A percentile compares a stretch with the other conserved stretches of the same genome.
Conservation (phyloP, 202 grass and related monocot genomes). For the Bolboschoenoplectus hybrid region DNA sequence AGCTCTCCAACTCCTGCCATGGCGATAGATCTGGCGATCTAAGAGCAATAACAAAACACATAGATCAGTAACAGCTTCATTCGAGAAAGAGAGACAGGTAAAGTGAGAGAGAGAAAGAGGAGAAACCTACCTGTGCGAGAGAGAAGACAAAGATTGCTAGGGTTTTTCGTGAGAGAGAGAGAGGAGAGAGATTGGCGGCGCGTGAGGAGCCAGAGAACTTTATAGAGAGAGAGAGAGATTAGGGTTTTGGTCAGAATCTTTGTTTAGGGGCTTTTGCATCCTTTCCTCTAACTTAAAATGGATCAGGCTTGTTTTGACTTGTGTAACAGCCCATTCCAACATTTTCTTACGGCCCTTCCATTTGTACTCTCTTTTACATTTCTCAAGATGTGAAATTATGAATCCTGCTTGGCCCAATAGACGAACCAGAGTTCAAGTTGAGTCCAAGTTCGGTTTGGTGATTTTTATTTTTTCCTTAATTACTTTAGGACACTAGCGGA, state of each 20-base stretch:
- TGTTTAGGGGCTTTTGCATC: not conserved
- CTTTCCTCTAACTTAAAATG: not conserved
- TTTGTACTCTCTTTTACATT: not conserved
- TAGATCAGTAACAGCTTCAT: not conserved
- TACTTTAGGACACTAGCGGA: no score
- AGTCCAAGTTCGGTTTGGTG: no score
- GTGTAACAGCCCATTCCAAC: not conserved
- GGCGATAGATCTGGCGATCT: slow-evolving; percentile 17
- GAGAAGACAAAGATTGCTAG: slow-evolving; percentile 16
- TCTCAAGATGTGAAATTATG: not conserved
- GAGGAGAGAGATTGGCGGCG: slow-evolving; percentile 33
- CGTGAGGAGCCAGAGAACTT: not conserved
- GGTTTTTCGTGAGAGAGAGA: slow-evolving; percentile 25
- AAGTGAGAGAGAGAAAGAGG: not conserved
- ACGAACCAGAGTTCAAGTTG: not conserved
- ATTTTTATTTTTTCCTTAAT: no score
- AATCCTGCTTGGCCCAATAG: not conserved
- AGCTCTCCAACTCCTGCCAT: slow-evolving; percentile 44
- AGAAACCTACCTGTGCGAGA: not conserved
- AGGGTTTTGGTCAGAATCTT: slow-evolving; percentile 23
- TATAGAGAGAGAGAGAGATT: slow-evolving; percentile 30
- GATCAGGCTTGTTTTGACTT: not conserved
- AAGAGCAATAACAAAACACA: not conserved
- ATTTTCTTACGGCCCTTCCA: not conserved
- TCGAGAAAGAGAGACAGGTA: not conserved